These are phyloP conservation scores for Pleurotus tuoliensis DNA, from an alignment of 768 basidiomycete species.

Conservation along the genomic window DNA sequence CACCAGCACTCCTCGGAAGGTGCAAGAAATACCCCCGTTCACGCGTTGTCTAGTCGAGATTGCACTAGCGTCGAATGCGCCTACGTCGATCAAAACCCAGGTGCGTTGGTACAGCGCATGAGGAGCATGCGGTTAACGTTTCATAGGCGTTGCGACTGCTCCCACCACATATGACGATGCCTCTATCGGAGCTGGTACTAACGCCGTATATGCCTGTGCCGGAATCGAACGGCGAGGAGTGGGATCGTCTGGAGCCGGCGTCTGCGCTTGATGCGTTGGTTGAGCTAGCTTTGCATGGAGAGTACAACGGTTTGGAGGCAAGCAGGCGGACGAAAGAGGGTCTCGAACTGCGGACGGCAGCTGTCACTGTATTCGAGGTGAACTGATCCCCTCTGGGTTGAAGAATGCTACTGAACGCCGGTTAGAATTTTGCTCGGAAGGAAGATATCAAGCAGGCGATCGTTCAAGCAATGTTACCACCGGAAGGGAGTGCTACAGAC, in stretches of 20 bases:
- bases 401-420: slow-evolving; percentile 4
- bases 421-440: slow-evolving; percentile 71
- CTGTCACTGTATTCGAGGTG: slow-evolving; percentile 83
- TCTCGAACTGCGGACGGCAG: slow-evolving; percentile 72
- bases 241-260: slow-evolving; percentile 80
- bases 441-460: slow-evolving; percentile 70
- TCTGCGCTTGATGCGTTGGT: slow-evolving; percentile 82
- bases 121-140: slow-evolving; percentile 3
- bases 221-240: slow-evolving; percentile 86
- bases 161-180: slow-evolving; percentile 48
- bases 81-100: slow-evolving; percentile 83
- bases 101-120: slow-evolving; percentile 29
- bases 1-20: slow-evolving; percentile 27
- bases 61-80: slow-evolving; percentile 91
- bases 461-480: slow-evolving; percentile 68
- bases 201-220: slow-evolving; percentile 76
- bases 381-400: background rate
- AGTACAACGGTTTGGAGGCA: slow-evolving; percentile 70
- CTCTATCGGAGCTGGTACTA: slow-evolving; percentile 61
- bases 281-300: slow-evolving; percentile 81
- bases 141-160: slow-evolving; percentile 43
- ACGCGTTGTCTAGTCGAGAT: slow-evolving; percentile 83
- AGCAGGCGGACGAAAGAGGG: slow-evolving; percentile 59
- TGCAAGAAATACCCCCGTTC: slow-evolving; percentile 52
- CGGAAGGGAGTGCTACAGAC: slow-evolving; percentile 39